Percentiles rank a stretch among this genome's conserved stretches.
Conservation (phyloP, 495 filamentous ascomycete genomes). For the Aspergillus indologenus region DNA sequence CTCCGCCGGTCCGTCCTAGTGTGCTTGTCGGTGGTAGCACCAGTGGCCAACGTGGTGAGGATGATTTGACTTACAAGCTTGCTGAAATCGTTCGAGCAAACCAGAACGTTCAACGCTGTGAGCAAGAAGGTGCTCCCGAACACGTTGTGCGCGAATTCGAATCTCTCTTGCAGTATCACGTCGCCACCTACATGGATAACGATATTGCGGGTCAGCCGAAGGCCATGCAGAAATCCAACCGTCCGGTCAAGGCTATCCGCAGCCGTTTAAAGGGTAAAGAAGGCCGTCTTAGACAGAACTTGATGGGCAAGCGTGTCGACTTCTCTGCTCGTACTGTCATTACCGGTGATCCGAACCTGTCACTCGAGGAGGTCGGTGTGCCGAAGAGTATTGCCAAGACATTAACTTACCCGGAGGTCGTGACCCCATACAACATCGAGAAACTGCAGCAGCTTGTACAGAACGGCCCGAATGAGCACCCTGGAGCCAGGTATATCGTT, state of each 20-base stretch:
- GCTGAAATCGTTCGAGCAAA: conserved; percentile 98
- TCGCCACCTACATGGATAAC: conserved; percentile 99
- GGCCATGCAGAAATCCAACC: conserved; percentile 92
- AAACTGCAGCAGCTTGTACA: conserved; percentile 83
- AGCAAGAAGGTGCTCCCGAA: conserved; percentile 81
- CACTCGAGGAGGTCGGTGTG: conserved; percentile 94
- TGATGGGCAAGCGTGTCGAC: conserved; percentile 99
- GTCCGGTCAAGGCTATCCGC: conserved; percentile 93
- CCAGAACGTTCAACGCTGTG: conserved; percentile 83
- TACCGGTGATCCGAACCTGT: conserved; percentile 94
- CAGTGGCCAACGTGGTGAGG: conserved; percentile 86
- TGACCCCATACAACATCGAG: conserved; percentile 96
- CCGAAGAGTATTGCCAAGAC: conserved; percentile 84
- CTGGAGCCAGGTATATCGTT: conserved; percentile 93
- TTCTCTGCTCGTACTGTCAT: conserved; percentile 99
- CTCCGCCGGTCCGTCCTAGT: conserved; percentile 91
- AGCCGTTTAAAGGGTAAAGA: conserved; percentile 98
- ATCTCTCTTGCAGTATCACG: conserved; percentile 91
- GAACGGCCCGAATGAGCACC: conserved; percentile 91
- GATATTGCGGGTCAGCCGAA: conserved; percentile 95
- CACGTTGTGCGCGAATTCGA: conserved; percentile 90
- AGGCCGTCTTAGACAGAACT: conserved; percentile 91
- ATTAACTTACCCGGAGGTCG: conserved; percentile 93
- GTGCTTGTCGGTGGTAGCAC: conserved; percentile 90
- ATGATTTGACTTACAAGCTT: conserved; percentile 98